Conservation (phyloP, 352 stramenopile genomes). For the Globisporangium polare region DNA sequence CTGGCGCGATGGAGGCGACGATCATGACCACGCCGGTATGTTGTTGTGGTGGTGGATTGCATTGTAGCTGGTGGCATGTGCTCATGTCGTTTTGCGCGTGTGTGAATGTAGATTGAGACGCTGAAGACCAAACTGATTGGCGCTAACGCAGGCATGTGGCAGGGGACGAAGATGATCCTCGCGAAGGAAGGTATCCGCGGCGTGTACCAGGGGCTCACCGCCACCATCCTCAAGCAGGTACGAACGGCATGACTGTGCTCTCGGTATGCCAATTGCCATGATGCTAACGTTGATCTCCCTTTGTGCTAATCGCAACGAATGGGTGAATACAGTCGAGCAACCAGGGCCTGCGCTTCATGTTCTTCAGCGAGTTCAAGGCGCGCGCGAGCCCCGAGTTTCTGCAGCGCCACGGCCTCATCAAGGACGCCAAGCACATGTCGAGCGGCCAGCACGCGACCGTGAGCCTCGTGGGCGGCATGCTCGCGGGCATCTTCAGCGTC, state of each 20-base stretch:
- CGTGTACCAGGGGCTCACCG: constrained; percentile 92
- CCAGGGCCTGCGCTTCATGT: constrained; percentile 96
- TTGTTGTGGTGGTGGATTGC: constrained; percentile 4
- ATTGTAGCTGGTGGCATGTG: background rate
- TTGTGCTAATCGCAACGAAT: background rate
- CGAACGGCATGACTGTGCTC: background rate
- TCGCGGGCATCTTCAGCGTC: constrained; percentile 94
- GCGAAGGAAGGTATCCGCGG: constrained; percentile 88
- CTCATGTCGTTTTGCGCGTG: background rate
- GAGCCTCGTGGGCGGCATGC: constrained; percentile 94
- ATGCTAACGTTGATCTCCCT: background rate
- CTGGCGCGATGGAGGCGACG: constrained; percentile 89
- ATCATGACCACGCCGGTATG: constrained; percentile 91
- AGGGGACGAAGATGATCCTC: constrained; percentile 91
- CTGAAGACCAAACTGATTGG: constrained; percentile 98
- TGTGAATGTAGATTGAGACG: constrained; percentile 80
- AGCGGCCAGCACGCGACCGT: constrained; percentile 71
- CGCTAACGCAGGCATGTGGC: constrained; percentile 90
- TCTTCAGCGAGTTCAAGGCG: constrained; percentile 95
- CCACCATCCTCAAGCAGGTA: constrained; percentile 94
- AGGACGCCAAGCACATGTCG: constrained; percentile 72
- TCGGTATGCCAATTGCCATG: background rate
- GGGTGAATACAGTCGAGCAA: constrained; percentile 76
- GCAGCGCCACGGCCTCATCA: constrained; percentile 43
- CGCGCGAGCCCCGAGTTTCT: constrained; percentile 53